Evolutionary conservation across 129 eudicot genomes (phyloP), one percentile per base, ranked within the genome.

Genomic region (Artemisia tridentata): DNA sequence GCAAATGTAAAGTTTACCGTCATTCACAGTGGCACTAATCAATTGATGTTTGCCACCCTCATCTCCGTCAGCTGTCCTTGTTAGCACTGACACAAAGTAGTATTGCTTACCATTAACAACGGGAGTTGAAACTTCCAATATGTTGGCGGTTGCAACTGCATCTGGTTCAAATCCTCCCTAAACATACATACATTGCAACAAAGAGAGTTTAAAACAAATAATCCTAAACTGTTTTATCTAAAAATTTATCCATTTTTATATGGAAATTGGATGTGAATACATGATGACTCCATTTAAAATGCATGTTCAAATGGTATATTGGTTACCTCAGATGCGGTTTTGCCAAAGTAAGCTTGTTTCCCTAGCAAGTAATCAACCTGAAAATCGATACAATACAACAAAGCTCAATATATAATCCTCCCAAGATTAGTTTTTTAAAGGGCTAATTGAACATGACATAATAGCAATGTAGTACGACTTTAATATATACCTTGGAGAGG

Each of bases 291-390:
- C 14, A 0, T 57, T 56, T 19, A 7, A 2, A 11, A 49, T 14
- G 13, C 5, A 0, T 57, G 0, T 4, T 4, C 49, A 9, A 62
- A 7, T 11, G 27, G 16, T 5, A 49, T 9, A 3, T 41, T 10
- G 50, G 50, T 56, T 86, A 95, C 99, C 99, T 95, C 99, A 11
- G 99, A 74, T 10, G 83, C 88, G 41, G 99, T 95, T 54, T 95
- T 86, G 4, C 99, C 99, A 55, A 81, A 95, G 84, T 90, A 95
- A 67, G 97, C 93, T 76, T 88, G 96, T 78, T 88, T 88, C 11
- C 99, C 99, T n/a, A 95, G 79, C 84, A 95, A 78, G 80, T 95
- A 95, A 81, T 95, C 90, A 38, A 95, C 97, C 99, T 95, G 86
- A 31, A 71, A 76, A 74, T 23, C 3, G 18, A 29, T 11, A 70